Percentiles rank a stretch among this genome's conserved stretches.
Evolutionary conservation across 495 filamentous ascomycete species (phyloP).

Genomic region (Xylaria venustula): DNA sequence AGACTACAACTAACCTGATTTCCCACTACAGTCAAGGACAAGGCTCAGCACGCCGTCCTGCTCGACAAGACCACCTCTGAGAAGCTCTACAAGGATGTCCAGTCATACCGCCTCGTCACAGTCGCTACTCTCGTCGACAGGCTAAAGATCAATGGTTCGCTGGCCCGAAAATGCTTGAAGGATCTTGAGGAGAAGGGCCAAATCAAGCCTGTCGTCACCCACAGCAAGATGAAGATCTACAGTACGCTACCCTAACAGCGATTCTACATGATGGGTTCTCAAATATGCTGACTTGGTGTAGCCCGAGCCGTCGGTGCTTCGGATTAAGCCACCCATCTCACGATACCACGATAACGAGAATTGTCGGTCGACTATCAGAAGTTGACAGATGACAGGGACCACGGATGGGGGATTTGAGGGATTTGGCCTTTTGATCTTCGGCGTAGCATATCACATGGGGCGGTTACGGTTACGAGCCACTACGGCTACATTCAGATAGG

Average conservation of each 20-base stretch:
- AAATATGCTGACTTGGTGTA: constrained; percentile 41
- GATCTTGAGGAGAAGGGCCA: constrained; percentile 97
- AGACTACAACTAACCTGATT: constrained; percentile 20
- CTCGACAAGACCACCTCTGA: constrained; percentile 78
- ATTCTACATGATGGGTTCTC: background rate
- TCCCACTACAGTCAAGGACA: constrained; percentile 88
- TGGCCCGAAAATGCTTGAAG: constrained; percentile 83
- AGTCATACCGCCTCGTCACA: constrained; percentile 99
- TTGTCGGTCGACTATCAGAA: constrained; percentile 22
- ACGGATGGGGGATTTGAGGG: constrained; percentile 28
- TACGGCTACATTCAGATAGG: constrained; percentile 34
- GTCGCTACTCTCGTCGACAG: constrained; percentile 97
- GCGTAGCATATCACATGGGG: constrained; percentile 35
- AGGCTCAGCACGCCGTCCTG: constrained; percentile 94
- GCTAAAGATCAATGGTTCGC: constrained; percentile 99
- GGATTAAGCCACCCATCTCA: constrained; percentile 49
- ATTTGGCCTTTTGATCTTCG: constrained; percentile 34
- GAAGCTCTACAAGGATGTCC: constrained; percentile 97
- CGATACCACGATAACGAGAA: constrained; percentile 32
- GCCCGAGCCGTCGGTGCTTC: constrained; percentile 60
- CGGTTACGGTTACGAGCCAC: constrained; percentile 32
- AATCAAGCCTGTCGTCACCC: constrained; percentile 97
- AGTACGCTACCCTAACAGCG: constrained; percentile 60
- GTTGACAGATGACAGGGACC: constrained; percentile 29
- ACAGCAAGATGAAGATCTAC: constrained; percentile 98